phyloP scores from a whole-genome alignment of 2,329 filamentous ascomycete genomes.

The Pseudogymnoascus sp. region DNA sequence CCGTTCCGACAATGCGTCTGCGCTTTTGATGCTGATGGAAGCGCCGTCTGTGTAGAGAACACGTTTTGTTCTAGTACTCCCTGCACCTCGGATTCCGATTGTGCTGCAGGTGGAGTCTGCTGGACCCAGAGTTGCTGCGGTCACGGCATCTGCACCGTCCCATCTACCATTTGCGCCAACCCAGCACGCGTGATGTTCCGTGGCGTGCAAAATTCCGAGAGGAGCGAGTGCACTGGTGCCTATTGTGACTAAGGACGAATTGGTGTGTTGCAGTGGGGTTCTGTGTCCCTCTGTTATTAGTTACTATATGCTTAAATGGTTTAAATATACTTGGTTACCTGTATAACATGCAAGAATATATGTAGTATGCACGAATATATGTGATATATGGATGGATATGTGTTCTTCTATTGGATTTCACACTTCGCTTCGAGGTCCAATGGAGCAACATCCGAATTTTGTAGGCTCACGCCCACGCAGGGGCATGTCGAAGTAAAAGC shows the following conservation, averaged over 20 bases:
- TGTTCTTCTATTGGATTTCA: no score
- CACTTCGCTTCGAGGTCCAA: no score
- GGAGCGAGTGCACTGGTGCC: background rate
- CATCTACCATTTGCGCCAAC: background rate
- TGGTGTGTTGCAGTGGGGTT: background rate
- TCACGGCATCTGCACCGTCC: background rate
- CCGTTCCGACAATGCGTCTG: background rate
- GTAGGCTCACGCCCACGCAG: no score
- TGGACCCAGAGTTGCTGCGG: background rate
- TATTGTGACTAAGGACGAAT: background rate
- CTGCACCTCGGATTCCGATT: background rate
- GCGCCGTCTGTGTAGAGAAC: background rate
- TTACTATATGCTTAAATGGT: background rate
- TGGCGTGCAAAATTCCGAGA: background rate
- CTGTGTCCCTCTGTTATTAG: background rate
- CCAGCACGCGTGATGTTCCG: background rate
- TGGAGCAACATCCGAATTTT: no score
- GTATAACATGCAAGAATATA: background rate
- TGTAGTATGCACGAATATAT: no score
- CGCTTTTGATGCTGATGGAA: background rate
- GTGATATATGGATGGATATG: no score
- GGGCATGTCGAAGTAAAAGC: no score
- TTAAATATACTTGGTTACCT: background rate
- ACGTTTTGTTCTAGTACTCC: background rate
- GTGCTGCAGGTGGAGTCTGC: background rate